Percentiles rank a stretch among this genome's conserved stretches.
phyloP scores from a whole-genome alignment of 2,329 filamentous ascomycete genomes.

The Colletotrichum sp. region DNA sequence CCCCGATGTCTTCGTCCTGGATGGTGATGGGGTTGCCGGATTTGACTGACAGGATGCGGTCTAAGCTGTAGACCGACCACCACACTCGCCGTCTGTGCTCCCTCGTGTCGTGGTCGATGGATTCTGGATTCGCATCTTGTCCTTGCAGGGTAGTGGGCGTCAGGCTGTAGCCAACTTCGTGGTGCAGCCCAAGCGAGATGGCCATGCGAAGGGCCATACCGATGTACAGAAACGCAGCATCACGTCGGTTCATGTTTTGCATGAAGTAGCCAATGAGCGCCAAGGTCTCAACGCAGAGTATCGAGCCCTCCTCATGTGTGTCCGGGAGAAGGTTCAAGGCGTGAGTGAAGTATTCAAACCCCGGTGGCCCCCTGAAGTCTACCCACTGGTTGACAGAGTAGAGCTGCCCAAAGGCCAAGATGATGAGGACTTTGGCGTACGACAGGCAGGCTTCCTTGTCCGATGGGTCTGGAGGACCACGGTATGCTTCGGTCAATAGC shows the following conservation, averaged over 20 bases:
- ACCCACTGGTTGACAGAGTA: conserved; percentile 63
- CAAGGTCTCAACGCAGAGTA: conserved; percentile 58
- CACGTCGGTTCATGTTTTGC: conserved; percentile 59
- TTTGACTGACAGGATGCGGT: conserved; percentile 35
- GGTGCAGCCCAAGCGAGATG: conserved; percentile 59
- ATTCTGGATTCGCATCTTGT: neutral
- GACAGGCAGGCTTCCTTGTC: conserved; percentile 51
- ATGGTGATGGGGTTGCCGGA: conserved; percentile 34
- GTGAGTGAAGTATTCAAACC: conserved; percentile 58
- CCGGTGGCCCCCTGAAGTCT: conserved; percentile 55
- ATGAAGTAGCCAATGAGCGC: conserved; percentile 60
- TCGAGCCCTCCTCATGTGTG: conserved; percentile 57
- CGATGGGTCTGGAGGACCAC: conserved; percentile 40
- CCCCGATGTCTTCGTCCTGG: conserved; percentile 35
- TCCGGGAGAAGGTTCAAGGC: conserved; percentile 57
- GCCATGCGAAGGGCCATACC: conserved; percentile 61
- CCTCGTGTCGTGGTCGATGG: conserved; percentile 21
- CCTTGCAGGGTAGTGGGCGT: neutral
- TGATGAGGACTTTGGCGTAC: conserved; percentile 55
- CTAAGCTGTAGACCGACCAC: conserved; percentile 38
- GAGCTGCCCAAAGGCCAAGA: conserved; percentile 59
- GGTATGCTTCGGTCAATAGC: conserved; percentile 47
- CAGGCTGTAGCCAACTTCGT: conserved; percentile 43
- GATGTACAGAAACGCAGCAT: conserved; percentile 59
- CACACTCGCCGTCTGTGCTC: conserved; percentile 50